Base-by-base conservation (phyloP, 202 grass and related monocot genomes). In the Schoenoplectus triqueter region DNA sequence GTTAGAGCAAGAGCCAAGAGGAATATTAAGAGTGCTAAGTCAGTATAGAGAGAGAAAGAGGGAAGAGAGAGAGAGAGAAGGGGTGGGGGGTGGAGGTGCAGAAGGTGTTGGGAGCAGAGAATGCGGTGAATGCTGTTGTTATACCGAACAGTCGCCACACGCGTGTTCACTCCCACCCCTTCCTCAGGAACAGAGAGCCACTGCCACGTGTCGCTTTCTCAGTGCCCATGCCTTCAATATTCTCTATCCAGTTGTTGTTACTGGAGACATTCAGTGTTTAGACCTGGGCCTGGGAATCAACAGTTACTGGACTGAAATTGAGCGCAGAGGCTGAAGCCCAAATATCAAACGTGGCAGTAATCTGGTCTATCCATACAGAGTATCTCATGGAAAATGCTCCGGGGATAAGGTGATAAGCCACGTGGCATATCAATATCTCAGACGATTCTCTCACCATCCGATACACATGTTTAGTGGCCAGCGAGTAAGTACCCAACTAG, bases 381-480 rank as follows among this genome's bases (percentile, higher is more conserved):
- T 82, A 80, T 61, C 17, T n/a, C 84, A 83, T 14, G 40, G 47
- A 13, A 44, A 84, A 47, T 50, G 6, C 10, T 80, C 69, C 80
- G 65, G 4, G 49, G 92, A 94, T 96, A 94, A 96, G 93, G 82
- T 19, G 97, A 99, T 99, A 96, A 96, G 93, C 86, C 80, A 94
- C 88, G 91, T 96, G 91, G 91, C 93, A 59, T 18, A 64, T 84
- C 14, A 62, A 44, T 31, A 31, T 31, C 75, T 85, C 74, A 66
- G 81, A 62, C 71, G 6, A 18, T 82, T 67, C 83, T 45, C 57
- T 69, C 44, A 64, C 63, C 65, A 52, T 22, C 20, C 31, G 84
- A 8, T 31, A 46, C 2, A 31, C 76, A 6, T 76, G 47, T 7
- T n/a, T 71, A 45, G n/a, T 63, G 51, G 48, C 49, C 18, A 56